phyloP scores from a whole-genome alignment of 2,329 filamentous ascomycete genomes.

The Colletotrichum spinosum region DNA sequence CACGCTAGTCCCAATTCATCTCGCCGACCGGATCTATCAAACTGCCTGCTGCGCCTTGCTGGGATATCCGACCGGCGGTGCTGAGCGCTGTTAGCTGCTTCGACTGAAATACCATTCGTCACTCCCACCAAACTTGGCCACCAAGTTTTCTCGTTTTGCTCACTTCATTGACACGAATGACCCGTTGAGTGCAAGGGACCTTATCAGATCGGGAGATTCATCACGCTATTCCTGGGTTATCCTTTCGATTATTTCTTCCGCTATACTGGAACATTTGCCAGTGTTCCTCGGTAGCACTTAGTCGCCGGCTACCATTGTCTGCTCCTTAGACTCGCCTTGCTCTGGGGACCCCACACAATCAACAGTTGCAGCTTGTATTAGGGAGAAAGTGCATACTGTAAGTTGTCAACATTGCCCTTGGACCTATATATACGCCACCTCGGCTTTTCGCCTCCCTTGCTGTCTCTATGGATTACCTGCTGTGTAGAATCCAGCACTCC shows the following conservation, averaged over 20 bases:
- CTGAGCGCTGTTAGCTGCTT: conserved; percentile 28
- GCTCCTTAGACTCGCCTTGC: too few species aligned
- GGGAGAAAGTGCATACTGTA: too few species aligned
- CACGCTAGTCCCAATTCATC: conserved; percentile 53
- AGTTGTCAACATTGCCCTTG: too few species aligned
- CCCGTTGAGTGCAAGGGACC: conserved; percentile 20
- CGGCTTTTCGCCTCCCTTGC: too few species aligned
- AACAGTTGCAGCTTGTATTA: too few species aligned
- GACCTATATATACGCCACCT: too few species aligned
- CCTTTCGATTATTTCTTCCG: neutral
- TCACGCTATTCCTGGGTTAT: neutral
- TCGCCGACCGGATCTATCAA: conserved; percentile 51
- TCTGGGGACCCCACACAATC: too few species aligned
- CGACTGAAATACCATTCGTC: conserved; percentile 42
- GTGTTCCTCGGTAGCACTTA: neutral
- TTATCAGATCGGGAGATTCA: conserved; percentile 24
- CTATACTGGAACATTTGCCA: neutral
- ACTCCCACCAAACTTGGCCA: conserved; percentile 36
- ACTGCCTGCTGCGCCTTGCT: conserved; percentile 39
- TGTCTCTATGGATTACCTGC: too few species aligned
- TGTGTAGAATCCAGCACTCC: too few species aligned
- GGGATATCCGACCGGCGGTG: conserved; percentile 14
- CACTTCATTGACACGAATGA: conserved; percentile 1
- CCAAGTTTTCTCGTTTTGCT: conserved; percentile 1
- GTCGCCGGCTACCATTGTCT: neutral